phyloP scores from a whole-genome alignment of 306 rosid species.

The Amphicarpaea edgeworthii region DNA sequence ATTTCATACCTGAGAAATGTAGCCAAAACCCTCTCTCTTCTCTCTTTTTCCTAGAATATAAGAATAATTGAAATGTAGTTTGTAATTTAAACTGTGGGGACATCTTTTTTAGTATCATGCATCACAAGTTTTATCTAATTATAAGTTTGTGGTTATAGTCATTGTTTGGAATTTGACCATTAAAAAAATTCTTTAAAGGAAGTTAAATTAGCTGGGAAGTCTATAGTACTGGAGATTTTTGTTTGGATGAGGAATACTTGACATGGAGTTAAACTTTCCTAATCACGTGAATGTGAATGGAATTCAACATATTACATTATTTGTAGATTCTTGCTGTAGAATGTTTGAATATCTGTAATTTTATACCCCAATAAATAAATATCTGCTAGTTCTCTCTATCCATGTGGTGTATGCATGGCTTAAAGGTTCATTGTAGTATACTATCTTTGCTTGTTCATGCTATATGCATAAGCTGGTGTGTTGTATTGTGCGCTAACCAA shows the following conservation, averaged over 20 bases:
- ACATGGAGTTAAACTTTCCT: background rate
- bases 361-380: background rate
- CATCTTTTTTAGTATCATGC: background rate
- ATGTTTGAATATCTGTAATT: background rate
- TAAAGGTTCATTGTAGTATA: slow-evolving; percentile 3
- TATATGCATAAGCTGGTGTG: slow-evolving; percentile 37
- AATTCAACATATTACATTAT: background rate
- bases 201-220: slow-evolving; percentile 19
- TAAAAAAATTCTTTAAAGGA: background rate
- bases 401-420: background rate
- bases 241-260: background rate
- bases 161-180: slow-evolving; percentile 26
- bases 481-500: background rate
- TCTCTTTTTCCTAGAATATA: background rate
- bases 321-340: slow-evolving; percentile 18
- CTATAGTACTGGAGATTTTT: slow-evolving; percentile 6
- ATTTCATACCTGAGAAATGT: background rate
- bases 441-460: slow-evolving; percentile 21
- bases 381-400: slow-evolving; percentile 6
- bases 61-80: slow-evolving; percentile 13
- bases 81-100: background rate
- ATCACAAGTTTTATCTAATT: background rate
- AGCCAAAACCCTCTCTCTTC: background rate
- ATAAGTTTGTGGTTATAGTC: background rate
- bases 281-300: background rate